Percentiles rank a stretch among this genome's conserved stretches.
phyloP scores from a whole-genome alignment of 2,329 filamentous ascomycete genomes.

The Fusarium sp. region DNA sequence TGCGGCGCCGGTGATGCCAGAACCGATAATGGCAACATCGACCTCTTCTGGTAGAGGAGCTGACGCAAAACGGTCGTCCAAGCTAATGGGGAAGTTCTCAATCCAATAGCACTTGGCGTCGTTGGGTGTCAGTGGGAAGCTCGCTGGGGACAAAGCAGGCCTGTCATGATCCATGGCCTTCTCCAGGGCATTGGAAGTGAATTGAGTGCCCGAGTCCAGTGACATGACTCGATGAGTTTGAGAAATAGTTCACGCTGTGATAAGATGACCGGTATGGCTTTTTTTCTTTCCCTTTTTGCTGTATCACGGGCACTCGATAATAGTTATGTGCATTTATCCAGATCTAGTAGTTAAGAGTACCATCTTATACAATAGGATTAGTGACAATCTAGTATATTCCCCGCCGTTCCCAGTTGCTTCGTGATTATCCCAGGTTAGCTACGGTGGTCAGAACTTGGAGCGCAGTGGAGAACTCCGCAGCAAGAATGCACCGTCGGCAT shows the following conservation, averaged over 20 bases:
- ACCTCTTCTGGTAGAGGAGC: background rate
- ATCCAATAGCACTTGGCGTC: background rate
- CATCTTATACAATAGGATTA: background rate
- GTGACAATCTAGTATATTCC: background rate
- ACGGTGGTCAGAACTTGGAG: too few species aligned
- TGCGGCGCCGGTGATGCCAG: background rate
- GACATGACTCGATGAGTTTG: background rate
- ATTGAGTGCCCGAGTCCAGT: background rate
- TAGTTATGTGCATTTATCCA: background rate
- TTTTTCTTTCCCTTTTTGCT: background rate
- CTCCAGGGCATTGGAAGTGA: background rate
- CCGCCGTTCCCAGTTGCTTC: background rate
- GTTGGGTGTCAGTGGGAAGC: background rate
- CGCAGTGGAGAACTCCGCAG: too few species aligned
- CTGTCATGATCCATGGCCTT: background rate
- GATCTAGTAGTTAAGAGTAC: background rate
- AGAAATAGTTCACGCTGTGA: background rate
- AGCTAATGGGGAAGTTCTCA: background rate
- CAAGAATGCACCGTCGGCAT: too few species aligned
- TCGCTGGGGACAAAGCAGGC: background rate
- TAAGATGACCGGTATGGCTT: background rate
- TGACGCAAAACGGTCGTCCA: background rate
- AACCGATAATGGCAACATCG: background rate
- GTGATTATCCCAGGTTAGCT: background rate
- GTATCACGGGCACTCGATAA: background rate